Evolutionary conservation across 805 yeast genomes (phyloP).

Genomic region (Yamadazyma sp.): DNA sequence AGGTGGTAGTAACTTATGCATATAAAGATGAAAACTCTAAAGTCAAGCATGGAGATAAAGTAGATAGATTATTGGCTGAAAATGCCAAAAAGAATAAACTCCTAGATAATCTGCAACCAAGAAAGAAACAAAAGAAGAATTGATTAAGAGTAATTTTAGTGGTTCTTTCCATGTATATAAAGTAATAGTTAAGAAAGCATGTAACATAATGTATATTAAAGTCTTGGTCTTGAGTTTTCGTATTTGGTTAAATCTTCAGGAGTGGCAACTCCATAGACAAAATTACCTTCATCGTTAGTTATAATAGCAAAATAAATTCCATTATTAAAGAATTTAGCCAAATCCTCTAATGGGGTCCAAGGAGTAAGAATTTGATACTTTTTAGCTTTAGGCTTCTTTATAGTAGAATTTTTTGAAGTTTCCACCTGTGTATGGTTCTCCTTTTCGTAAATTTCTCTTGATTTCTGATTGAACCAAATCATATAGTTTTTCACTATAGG

Average conservation of each 20-base stretch:
- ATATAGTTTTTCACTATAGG: constrained; percentile 32
- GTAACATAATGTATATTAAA: constrained; percentile 2
- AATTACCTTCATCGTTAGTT: constrained; percentile 49
- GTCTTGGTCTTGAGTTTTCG: constrained; percentile 42
- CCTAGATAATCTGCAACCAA: neutral
- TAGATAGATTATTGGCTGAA: constrained; percentile 68
- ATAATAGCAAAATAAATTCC: constrained; percentile 57
- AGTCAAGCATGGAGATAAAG: constrained; percentile 69
- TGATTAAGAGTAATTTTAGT: no score
- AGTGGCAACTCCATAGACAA: constrained; percentile 59
- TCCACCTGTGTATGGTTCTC: constrained; percentile 5
- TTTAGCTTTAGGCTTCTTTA: constrained; percentile 32
- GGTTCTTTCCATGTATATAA: no score
- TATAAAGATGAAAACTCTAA: constrained; percentile 53
- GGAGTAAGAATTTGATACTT: constrained; percentile 49
- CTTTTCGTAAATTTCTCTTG: constrained; percentile 30
- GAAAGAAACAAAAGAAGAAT: neutral
- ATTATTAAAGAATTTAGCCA: constrained; percentile 46
- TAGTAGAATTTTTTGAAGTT: constrained; percentile 20
- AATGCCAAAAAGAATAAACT: constrained; percentile 50
- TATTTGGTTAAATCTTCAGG: constrained; percentile 44
- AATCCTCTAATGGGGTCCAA: constrained; percentile 50
- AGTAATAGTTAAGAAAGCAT: no score
- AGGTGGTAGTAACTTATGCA: constrained; percentile 65
- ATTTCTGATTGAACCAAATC: constrained; percentile 43